phyloP scores from a whole-genome alignment of 1,284 basidiomycete genomes.

The Hypsizygus ulmarius region DNA sequence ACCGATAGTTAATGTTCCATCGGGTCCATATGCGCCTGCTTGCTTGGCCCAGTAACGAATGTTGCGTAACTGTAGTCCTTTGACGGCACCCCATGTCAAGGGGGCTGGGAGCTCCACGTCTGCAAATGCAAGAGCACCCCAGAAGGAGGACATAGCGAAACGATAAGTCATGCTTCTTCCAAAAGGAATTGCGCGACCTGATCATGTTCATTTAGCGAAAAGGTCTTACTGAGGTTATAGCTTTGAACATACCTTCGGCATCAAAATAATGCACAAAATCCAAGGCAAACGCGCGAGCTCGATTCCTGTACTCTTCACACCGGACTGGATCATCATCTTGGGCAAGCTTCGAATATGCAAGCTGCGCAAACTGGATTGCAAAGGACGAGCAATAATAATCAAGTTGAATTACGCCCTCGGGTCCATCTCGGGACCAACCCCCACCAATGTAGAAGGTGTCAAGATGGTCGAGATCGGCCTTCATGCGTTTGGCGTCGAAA shows the following conservation, averaged over 20 bases:
- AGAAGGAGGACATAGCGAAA: constrained; percentile 77
- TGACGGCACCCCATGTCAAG: constrained; percentile 71
- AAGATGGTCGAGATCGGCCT: constrained; percentile 71
- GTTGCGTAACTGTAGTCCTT: constrained; percentile 72
- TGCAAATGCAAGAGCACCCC: constrained; percentile 71
- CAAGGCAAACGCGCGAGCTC: constrained; percentile 60
- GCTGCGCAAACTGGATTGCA: constrained; percentile 74
- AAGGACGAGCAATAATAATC: constrained; percentile 82
- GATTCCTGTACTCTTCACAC: constrained; percentile 60
- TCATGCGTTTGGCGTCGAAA: constrained; percentile 62
- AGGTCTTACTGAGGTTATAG: not conserved
- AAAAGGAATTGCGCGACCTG: constrained; percentile 74
- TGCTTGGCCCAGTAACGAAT: constrained; percentile 69
- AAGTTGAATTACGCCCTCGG: constrained; percentile 73
- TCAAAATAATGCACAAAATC: constrained; percentile 79
- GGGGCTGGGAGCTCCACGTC: constrained; percentile 67
- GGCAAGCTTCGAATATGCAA: constrained; percentile 69
- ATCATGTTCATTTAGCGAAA: not conserved
- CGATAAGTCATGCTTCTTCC: constrained; percentile 76
- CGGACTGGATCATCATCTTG: constrained; percentile 61
- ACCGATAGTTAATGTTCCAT: constrained; percentile 74
- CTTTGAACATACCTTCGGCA: constrained; percentile 49
- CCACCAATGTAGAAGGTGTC: constrained; percentile 78
- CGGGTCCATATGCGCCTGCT: constrained; percentile 55
- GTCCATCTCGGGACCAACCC: constrained; percentile 77